Conservation (phyloP, 805 yeast genomes). For the Candida koratica region DNA sequence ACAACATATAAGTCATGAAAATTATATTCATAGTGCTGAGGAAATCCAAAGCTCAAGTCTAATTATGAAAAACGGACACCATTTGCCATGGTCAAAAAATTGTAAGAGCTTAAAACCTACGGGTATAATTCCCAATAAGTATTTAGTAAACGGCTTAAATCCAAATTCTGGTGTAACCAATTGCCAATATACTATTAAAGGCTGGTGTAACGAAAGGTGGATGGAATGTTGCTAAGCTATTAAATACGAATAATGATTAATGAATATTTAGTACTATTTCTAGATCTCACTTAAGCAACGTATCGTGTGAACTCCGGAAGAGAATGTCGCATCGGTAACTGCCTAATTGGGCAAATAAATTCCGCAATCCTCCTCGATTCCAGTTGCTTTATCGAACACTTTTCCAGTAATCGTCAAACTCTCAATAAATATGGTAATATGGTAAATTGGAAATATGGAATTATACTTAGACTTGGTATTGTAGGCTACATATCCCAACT, state of each 20-base stretch:
- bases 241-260: slow-evolving; percentile 8
- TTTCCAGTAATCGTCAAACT: too few species aligned
- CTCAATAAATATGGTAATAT: too few species aligned
- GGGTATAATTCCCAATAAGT: slow-evolving; percentile 25
- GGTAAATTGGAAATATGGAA: too few species aligned
- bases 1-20: slow-evolving; percentile 18
- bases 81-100: slow-evolving; percentile 23
- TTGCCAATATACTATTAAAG: slow-evolving; percentile 47
- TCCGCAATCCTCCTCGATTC: neutral
- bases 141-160: slow-evolving; percentile 26
- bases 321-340: too few species aligned
- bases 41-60: slow-evolving; percentile 7
- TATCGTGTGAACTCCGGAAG: too few species aligned
- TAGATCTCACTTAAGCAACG: too few species aligned
- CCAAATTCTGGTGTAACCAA: slow-evolving; percentile 38
- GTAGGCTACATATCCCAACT: too few species aligned
- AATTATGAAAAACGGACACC: slow-evolving; percentile 20
- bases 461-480: too few species aligned
- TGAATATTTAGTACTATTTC: neutral
- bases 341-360: too few species aligned
- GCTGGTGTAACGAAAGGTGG: slow-evolving; percentile 50
- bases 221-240: too few species aligned
- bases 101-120: slow-evolving; percentile 29
- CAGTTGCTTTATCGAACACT: too few species aligned
- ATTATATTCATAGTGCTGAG: slow-evolving; percentile 19